Conservation (phyloP, 371 early-diverging fungal genomes). For the Phascolomyces articulosus region DNA sequence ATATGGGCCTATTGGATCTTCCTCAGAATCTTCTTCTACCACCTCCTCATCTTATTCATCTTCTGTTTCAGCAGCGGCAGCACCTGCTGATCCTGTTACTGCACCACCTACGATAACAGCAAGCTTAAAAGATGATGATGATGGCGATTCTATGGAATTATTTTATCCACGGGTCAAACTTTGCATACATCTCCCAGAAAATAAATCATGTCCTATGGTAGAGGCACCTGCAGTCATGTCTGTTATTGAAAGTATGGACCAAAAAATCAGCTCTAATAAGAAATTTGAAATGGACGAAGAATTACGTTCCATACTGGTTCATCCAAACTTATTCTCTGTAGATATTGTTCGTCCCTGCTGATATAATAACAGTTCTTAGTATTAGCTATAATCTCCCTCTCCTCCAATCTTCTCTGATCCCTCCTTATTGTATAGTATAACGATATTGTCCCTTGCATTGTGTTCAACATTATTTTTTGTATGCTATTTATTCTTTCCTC, state of each 20-base stretch:
- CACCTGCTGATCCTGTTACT: neutral
- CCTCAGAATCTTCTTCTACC: neutral
- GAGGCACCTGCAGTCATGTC: conserved; percentile 37
- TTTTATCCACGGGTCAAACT: conserved; percentile 17
- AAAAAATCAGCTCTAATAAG: conserved; percentile 80
- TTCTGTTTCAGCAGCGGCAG: neutral
- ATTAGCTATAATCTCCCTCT: neutral
- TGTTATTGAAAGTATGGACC: conserved; percentile 77
- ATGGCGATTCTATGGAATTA: neutral
- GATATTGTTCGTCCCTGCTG: conserved; percentile 1
- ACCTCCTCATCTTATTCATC: neutral
- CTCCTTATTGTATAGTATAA: too few species aligned
- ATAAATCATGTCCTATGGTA: conserved; percentile 8
- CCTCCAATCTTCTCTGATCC: too few species aligned
- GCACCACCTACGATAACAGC: neutral
- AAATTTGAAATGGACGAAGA: conserved; percentile 31
- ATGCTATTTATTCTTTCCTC: too few species aligned
- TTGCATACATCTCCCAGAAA: conserved; percentile 15
- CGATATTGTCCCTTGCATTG: too few species aligned
- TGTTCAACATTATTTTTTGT: too few species aligned
- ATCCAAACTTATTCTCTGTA: conserved; percentile 18
- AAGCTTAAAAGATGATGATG: neutral
- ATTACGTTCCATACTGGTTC: conserved; percentile 3
- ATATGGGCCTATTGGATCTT: neutral
- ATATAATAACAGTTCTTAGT: neutral